Conservation (phyloP, 305 asterid species). For the Vinca major region DNA sequence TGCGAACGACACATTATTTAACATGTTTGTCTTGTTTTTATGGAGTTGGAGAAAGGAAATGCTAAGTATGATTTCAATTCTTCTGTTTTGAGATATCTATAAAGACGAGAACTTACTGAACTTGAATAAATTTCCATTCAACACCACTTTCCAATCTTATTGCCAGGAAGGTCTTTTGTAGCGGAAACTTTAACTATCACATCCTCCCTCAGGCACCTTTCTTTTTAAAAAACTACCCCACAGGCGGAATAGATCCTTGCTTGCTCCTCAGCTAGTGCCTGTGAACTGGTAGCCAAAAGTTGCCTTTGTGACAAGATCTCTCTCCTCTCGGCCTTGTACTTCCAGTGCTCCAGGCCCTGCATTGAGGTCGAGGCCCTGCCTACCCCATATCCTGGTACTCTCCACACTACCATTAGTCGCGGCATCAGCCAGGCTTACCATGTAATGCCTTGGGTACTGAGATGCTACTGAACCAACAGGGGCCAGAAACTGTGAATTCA, state of each 20-base stretch:
- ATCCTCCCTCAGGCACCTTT: conserved; percentile 70
- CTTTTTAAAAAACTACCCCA: conserved; percentile 44
- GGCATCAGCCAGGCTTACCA: conserved; percentile 43
- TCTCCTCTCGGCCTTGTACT: conserved; percentile 37
- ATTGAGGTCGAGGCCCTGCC: conserved; percentile 82
- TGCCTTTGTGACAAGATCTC: conserved; percentile 43
- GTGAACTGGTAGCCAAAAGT: conserved; percentile 50
- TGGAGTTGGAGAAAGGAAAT: not conserved
- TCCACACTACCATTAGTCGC: conserved; percentile 36
- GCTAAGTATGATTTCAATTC: not conserved
- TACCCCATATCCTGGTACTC: conserved; percentile 52
- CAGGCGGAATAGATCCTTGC: conserved; percentile 39
- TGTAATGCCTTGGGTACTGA: conserved; percentile 65
- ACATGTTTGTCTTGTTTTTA: not conserved
- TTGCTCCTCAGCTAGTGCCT: conserved; percentile 52
- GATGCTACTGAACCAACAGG: conserved; percentile 47
- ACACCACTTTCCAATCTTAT: conserved; percentile 22
- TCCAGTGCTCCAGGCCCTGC: conserved; percentile 73
- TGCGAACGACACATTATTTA: not conserved
- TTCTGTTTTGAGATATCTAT: not conserved
- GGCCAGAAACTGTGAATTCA: conserved; percentile 51
- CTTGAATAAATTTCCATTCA: not conserved
- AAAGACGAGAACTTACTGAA: not conserved
- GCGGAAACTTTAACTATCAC: conserved; percentile 57
- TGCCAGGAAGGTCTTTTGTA: conserved; percentile 69